Base-by-base conservation (phyloP, 176 grass and related monocot genomes). In the Ensete glaucum region DNA sequence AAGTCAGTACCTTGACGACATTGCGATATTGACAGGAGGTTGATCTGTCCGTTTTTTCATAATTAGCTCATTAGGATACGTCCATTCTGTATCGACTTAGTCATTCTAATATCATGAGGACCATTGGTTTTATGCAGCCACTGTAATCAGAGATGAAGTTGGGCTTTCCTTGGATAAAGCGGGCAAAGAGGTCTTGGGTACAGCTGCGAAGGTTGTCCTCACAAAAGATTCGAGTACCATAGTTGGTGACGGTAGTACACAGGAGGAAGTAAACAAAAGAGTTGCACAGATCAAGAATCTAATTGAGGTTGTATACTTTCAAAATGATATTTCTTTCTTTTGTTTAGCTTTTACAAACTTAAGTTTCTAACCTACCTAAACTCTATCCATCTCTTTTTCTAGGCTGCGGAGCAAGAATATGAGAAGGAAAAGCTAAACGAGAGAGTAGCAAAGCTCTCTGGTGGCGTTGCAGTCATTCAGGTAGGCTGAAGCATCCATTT, bases 381-480 rank as follows among this genome's bases (percentile, higher is more conserved):
- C 27, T 48, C 1, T 43, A 12, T 69, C 62, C 67, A 76, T 21
- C 29, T 78, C 0, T 2, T 21, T 77, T 15, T 84, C 21, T 86
- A 98, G 95, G 76, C 50, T 43, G 76, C 91, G 14, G 95, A 99
- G 26, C 95, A 99, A 86, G 95, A 99, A 69, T 99, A 99, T 11
- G 91, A 99, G 29, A 99, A 99, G 88, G 95, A 99, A 76, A 99
- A 99, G 2, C 90, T 99, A 52, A 99, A 84, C 48, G 95, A 99
- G 88, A 91, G 95, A 82, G 94, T 99, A 76, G 95, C 95, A 7
- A 99, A 99, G 74, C 91, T 99, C 6, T 90, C 95, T 74, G 95
- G 95, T 79, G 95, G 95, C 83, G 95, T 99, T 86, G 91, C 91
- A 84, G 95, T 99, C 55, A 94, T 99, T 91, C 95, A 99, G 88